These are phyloP conservation scores for Poronia punctata DNA, from an alignment of 495 filamentous ascomycete genomes.

Conservation along the genomic window DNA sequence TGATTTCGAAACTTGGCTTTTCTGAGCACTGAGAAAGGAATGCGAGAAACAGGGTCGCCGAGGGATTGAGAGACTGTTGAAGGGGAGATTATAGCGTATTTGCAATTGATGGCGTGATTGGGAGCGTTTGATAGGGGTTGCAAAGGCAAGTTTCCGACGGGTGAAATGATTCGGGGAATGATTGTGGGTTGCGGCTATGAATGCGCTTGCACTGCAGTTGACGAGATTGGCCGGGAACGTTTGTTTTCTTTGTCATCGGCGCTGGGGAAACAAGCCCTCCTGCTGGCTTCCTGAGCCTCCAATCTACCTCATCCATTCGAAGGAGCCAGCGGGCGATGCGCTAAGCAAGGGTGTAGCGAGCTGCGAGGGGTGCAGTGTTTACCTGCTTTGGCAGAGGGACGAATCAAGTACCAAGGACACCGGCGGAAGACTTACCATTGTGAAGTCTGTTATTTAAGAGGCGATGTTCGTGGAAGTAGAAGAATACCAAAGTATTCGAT, in stretches of 20 bases:
- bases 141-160: too few species aligned
- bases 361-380: conserved; percentile 9
- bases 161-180: too few species aligned
- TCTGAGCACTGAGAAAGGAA: too few species aligned
- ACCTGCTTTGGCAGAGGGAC: neutral
- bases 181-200: too few species aligned
- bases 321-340: conserved; percentile 1
- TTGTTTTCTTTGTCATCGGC: too few species aligned
- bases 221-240: too few species aligned
- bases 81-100: too few species aligned
- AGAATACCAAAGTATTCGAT: neutral
- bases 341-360: conserved; percentile 11
- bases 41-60: too few species aligned
- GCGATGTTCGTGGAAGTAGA: neutral
- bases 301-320: neutral
- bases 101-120: too few species aligned
- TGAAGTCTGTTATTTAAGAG: conserved; percentile 1
- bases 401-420: neutral
- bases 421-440: conserved; percentile 8
- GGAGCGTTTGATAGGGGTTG: too few species aligned
- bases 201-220: too few species aligned
- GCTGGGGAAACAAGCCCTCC: conserved; percentile 1
- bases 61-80: too few species aligned
- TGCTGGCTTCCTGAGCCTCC: conserved; percentile 2
- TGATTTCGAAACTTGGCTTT: neutral